Conservation (phyloP, 257 asterid genomes). For the Nicotiana knightiana region DNA sequence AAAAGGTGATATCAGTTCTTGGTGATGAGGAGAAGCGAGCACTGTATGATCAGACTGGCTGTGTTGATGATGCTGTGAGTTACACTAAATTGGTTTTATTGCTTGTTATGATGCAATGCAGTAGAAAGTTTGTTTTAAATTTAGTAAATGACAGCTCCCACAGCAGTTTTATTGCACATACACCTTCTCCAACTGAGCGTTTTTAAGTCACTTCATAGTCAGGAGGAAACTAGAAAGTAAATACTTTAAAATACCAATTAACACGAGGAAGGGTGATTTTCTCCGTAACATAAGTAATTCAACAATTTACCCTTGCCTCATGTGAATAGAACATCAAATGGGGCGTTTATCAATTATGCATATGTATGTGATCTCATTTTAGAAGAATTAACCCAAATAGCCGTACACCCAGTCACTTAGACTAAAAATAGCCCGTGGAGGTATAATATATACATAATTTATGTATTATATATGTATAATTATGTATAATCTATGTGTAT, state of each 20-base stretch:
- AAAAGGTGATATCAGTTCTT: constrained; percentile 78
- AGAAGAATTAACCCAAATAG: no score
- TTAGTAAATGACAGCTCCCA: background rate
- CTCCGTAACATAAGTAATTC: background rate
- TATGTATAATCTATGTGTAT: no score
- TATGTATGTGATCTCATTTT: background rate
- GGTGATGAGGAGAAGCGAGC: constrained; percentile 90
- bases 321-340: background rate
- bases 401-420: no score
- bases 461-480: no score
- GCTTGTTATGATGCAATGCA: background rate
- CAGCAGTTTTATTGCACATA: background rate
- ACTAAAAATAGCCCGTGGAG: no score
- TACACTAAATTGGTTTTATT: background rate
- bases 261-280: background rate
- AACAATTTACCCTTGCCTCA: background rate
- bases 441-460: no score
- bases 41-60: constrained; percentile 88
- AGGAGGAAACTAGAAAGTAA: no score
- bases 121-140: background rate
- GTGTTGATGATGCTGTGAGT: constrained; percentile 93
- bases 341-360: background rate
- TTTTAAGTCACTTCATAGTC: no score
- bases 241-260: background rate
- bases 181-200: background rate